Conservation (phyloP, 176 grass and related monocot species). For the Aegilops speltoides region DNA sequence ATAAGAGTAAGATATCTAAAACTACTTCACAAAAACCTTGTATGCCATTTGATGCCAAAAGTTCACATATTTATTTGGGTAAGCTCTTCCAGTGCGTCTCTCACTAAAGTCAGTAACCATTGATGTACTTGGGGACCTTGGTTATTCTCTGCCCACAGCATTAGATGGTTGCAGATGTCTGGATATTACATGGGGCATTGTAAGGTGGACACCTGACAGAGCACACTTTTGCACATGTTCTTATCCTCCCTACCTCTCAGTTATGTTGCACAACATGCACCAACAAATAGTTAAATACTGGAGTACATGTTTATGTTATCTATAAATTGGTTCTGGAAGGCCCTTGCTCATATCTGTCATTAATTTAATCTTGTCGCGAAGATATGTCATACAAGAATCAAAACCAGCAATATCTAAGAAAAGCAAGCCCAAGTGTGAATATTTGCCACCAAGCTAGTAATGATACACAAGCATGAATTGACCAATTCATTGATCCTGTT, state of each 20-base stretch:
- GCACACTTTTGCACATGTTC: background rate
- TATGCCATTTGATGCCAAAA: background rate
- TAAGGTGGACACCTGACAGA: background rate
- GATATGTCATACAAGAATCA: background rate
- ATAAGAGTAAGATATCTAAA: background rate
- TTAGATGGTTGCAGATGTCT: background rate
- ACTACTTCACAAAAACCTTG: background rate
- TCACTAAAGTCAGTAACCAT: background rate
- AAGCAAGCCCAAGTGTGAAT: background rate
- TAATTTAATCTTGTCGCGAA: slow-evolving; percentile 7
- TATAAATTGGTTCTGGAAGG: slow-evolving; percentile 4
- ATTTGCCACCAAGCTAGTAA: no score
- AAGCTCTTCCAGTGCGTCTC: background rate
- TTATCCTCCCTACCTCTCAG: background rate
- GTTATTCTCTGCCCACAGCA: background rate
- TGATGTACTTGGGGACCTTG: background rate
- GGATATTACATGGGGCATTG: background rate
- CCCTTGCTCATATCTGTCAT: background rate
- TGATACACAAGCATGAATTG: background rate
- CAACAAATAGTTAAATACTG: slow-evolving; percentile 8
- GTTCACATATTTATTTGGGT: background rate
- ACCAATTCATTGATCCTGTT: background rate
- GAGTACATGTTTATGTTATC: slow-evolving; percentile 6
- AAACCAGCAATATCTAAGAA: slow-evolving; percentile 12
- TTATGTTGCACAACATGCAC: background rate